Evolutionary conservation across 2,329 filamentous ascomycete genomes (phyloP).

Genomic region (Aureobasidium lini): DNA sequence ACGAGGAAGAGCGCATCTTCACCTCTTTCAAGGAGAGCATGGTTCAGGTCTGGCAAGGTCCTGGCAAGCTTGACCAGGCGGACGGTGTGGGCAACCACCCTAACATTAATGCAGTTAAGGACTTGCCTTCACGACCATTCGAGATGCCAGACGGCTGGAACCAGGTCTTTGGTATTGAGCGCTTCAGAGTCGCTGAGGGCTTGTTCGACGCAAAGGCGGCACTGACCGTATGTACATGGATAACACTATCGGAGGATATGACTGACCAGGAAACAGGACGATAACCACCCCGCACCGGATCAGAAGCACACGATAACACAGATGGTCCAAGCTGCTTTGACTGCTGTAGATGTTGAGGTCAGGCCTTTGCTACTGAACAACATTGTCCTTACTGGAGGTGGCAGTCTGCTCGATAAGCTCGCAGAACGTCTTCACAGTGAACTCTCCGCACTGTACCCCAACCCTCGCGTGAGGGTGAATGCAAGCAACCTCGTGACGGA

Average conservation of each 20-base stretch:
- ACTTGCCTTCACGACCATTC: conserved; percentile 74
- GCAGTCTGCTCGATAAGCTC: conserved; percentile 81
- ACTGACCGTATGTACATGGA: conserved; percentile 34
- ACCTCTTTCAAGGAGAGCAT: conserved; percentile 98
- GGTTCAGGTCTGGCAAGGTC: conserved; percentile 85
- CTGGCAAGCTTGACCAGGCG: conserved; percentile 53
- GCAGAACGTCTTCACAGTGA: conserved; percentile 85
- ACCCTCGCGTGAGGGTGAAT: conserved; percentile 78
- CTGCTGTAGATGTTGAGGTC: conserved; percentile 80
- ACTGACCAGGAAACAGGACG: conserved; percentile 26
- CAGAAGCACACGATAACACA: conserved; percentile 70
- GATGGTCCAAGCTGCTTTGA: conserved; percentile 69
- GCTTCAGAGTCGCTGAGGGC: conserved; percentile 78
- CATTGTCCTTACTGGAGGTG: conserved; percentile 86
- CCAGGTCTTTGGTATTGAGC: conserved; percentile 84
- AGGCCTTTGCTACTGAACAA: conserved; percentile 77
- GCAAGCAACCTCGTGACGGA: conserved; percentile 81
- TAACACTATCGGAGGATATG: not conserved
- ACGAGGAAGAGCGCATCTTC: conserved; percentile 87
- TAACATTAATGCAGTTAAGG: conserved; percentile 70
- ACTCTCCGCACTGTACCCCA: conserved; percentile 72
- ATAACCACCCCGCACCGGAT: conserved; percentile 47
- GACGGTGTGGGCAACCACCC: conserved; percentile 39
- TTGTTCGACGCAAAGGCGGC: conserved; percentile 83
- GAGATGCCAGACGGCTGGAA: conserved; percentile 98